Percentiles rank a stretch among this genome's conserved stretches.
phyloP scores from a whole-genome alignment of 345 rosid genomes.

The Pistacia atlantica region DNA sequence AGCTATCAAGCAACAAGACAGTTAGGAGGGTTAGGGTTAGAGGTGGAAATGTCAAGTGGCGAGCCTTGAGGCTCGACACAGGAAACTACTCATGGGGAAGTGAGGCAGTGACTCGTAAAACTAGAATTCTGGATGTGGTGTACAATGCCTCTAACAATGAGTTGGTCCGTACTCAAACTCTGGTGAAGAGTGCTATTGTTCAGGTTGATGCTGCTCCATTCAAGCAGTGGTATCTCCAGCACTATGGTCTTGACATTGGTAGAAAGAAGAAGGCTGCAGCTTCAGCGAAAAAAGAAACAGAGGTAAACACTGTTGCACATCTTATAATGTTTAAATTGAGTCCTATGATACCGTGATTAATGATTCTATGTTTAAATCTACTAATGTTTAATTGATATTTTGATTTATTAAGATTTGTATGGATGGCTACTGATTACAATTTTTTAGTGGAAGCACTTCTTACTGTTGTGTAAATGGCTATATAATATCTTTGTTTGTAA shows the following conservation, averaged over 20 bases:
- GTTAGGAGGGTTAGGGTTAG: conserved; percentile 84
- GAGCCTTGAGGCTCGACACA: conserved; percentile 80
- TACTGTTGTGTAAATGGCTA: no score
- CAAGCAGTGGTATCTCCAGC: conserved; percentile 56
- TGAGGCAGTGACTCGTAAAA: conserved; percentile 82
- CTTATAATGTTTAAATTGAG: not conserved
- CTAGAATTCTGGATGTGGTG: conserved; percentile 81
- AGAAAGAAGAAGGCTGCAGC: conserved; percentile 49
- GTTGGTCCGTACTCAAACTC: conserved; percentile 79
- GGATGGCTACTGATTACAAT: no score
- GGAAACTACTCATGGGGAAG: conserved; percentile 94
- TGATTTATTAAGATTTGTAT: not conserved
- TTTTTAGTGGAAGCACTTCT: not conserved
- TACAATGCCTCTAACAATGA: conserved; percentile 91
- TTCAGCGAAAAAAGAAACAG: conserved; percentile 44
- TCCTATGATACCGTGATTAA: not conserved
- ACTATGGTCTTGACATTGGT: conserved; percentile 57
- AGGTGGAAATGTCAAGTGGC: conserved; percentile 90
- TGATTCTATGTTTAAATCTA: not conserved
- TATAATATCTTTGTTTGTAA: not conserved
- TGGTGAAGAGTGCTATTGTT: conserved; percentile 53
- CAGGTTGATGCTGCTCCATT: conserved; percentile 62
- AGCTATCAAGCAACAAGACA: conserved; percentile 83
- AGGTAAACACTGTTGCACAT: conserved; percentile 21
- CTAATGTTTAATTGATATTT: not conserved